A percentile compares a stretch with the other conserved stretches of the same genome.
Evolutionary conservation across 202 grass and related monocot genomes (phyloP).

Genomic region (Thinopyrum obtusiflorum): DNA sequence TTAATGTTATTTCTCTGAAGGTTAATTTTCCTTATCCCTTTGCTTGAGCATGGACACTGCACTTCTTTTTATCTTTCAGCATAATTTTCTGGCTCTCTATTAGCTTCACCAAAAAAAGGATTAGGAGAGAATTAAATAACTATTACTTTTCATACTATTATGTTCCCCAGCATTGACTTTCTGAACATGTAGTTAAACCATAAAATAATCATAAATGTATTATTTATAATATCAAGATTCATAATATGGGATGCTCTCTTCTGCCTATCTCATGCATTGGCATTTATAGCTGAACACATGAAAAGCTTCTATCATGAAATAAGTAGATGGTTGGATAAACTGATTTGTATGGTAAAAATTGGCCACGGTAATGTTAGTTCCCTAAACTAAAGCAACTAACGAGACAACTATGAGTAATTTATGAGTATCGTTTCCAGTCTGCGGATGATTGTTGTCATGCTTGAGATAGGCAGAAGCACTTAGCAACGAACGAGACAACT

Average conservation of each 20-base stretch:
- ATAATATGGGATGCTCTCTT: background rate
- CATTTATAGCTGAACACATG: background rate
- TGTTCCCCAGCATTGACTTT: background rate
- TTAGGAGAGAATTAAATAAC: background rate
- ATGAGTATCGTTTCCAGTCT: background rate
- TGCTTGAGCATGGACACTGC: constrained; percentile 6
- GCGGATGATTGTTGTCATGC: constrained; percentile 13
- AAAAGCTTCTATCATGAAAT: background rate
- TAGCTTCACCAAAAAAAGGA: background rate
- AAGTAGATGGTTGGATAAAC: background rate
- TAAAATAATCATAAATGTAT: background rate
- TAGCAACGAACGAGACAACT: no score
- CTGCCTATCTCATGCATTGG: constrained; percentile 4
- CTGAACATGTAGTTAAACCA: background rate
- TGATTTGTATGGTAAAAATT: background rate
- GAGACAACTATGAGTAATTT: background rate
- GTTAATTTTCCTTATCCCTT: background rate
- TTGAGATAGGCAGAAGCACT: background rate
- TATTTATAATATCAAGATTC: background rate
- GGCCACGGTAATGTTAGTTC: background rate
- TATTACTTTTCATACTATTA: background rate
- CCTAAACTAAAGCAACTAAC: background rate
- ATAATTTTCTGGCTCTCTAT: background rate
- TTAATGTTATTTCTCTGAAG: background rate
- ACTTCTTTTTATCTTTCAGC: background rate